Evolutionary conservation across 352 stramenopile species (phyloP).

Genomic region (Phytophthora nicotianae): DNA sequence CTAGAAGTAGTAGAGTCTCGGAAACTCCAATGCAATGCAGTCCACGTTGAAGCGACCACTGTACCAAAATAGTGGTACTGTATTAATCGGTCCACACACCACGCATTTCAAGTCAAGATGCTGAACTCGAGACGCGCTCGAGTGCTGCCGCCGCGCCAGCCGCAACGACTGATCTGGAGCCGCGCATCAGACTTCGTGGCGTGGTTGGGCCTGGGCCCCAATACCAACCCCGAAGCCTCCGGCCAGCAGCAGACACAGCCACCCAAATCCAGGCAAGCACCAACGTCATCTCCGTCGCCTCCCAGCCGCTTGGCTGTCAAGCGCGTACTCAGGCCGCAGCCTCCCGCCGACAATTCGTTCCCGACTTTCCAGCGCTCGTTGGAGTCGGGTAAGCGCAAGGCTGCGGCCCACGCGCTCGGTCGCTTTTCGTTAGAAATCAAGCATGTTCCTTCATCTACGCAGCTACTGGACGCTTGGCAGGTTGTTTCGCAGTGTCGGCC

Average conservation of each 20-base stretch:
- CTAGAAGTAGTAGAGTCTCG: too few relatives aligned
- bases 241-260: background rate
- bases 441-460: slow-evolving; percentile 3
- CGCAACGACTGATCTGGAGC: slow-evolving; percentile 44
- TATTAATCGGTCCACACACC: slow-evolving; percentile 2
- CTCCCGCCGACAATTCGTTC: slow-evolving; percentile 2
- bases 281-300: background rate
- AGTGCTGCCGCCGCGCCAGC: slow-evolving; percentile 10
- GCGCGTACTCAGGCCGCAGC: slow-evolving; percentile 14
- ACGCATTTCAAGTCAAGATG: slow-evolving; percentile 23
- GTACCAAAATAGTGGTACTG: slow-evolving; percentile 9
- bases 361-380: slow-evolving; percentile 10
- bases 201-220: slow-evolving; percentile 38
- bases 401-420: slow-evolving; percentile 20
- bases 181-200: slow-evolving; percentile 39
- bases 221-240: background rate
- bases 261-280: background rate
- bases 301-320: slow-evolving; percentile 19
- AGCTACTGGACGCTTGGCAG: slow-evolving; percentile 39
- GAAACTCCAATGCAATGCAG: too few relatives aligned
- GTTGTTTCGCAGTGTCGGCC: slow-evolving; percentile 33
- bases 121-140: slow-evolving; percentile 19
- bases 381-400: slow-evolving; percentile 3
- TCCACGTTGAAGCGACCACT: background rate
- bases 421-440: slow-evolving; percentile 36